Base-by-base conservation (phyloP, 306 rosid species). In the Quercus mongolica region DNA sequence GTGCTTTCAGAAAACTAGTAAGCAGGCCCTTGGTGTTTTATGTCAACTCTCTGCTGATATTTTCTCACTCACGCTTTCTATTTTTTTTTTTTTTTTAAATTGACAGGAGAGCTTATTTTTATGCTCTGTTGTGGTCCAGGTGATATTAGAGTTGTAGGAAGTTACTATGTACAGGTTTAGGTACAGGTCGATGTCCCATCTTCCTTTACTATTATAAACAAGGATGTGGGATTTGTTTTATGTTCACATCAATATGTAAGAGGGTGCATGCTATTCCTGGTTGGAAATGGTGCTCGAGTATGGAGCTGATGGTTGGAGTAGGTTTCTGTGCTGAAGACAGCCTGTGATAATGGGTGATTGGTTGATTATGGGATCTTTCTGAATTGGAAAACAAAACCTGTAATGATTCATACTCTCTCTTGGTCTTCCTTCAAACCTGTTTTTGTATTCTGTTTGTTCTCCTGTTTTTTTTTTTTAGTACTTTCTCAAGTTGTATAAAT, bases 51-150 rank as follows among this genome's bases (percentile, higher is more conserved):
- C 73, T 83, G 87, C 88, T 81, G 79, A 85, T 86, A 84, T 85
- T 52, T 82, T 86, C 86, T 80, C 85, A 81, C 81, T 74, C 86
- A 33, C 81, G 10, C 31, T 25, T 15, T 52, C 62, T 51, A 30
- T 20, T 76, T 76, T 56, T n/a, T 1, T 83, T 80, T 72, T 84
- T 76, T 84, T 84, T 85, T 26, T 26, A 26, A 74, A 55, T 59
- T 72, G 84, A 82, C 88, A 62, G 82, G 76, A 86, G 96, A 83
- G 91, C 90, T 82, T 83, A 78, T 86, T 89, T 87, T 90, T 85
- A 83, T 85, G 84, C 92, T 86, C 85, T 71, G 79, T 83, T 83
- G 88, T 82, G 86, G 88, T 85, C 71, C 81, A 84, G 85, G 84
- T 76, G 77, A 85, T 57, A 56, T 69, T 82, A 56, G 76, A 58